These are phyloP conservation scores for Silene noctiflora DNA, from an alignment of 179 eudicot genomes.

Conservation along the genomic window DNA sequence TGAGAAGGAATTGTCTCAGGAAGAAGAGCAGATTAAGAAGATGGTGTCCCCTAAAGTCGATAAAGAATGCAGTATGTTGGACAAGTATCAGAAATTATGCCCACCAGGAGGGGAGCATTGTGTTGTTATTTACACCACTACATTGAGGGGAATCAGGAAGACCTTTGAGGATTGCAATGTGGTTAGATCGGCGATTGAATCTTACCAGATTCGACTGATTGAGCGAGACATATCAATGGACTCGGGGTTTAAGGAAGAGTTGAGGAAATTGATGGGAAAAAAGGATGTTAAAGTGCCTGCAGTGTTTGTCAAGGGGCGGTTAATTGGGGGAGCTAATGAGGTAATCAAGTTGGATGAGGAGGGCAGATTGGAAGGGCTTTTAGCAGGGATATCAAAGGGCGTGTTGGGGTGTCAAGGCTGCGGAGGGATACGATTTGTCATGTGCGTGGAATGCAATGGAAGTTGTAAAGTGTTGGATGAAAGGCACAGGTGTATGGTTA, in stretches of 20 bases:
- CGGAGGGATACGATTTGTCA: conserved; percentile 70
- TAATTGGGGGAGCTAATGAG: conserved; percentile 76
- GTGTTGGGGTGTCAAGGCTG: conserved; percentile 47
- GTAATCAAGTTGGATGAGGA: conserved; percentile 72
- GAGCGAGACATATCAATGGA: conserved; percentile 92
- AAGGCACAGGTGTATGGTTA: conserved; percentile 40
- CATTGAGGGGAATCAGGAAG: conserved; percentile 83
- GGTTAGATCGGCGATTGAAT: conserved; percentile 54
- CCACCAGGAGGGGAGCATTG: conserved; percentile 66
- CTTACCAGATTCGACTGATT: conserved; percentile 44
- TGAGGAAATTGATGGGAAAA: conserved; percentile 59
- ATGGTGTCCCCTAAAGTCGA: conserved; percentile 28
- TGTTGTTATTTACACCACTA: conserved; percentile 70
- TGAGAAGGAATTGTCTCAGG: conserved; percentile 39
- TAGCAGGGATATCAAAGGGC: conserved; percentile 46
- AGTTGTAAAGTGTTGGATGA: conserved; percentile 68
- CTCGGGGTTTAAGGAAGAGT: conserved; percentile 74
- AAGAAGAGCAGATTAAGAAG: conserved; percentile 36
- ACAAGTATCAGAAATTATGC: conserved; percentile 39
- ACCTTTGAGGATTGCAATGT: conserved; percentile 85
- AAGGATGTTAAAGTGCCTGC: conserved; percentile 63
- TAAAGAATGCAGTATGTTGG: background rate
- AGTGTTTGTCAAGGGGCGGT: conserved; percentile 73
- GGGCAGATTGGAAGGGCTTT: conserved; percentile 55
- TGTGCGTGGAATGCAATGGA: conserved; percentile 80